Conservation (phyloP, 108 stramenopile species). For the Discostella stelligeroides region DNA sequence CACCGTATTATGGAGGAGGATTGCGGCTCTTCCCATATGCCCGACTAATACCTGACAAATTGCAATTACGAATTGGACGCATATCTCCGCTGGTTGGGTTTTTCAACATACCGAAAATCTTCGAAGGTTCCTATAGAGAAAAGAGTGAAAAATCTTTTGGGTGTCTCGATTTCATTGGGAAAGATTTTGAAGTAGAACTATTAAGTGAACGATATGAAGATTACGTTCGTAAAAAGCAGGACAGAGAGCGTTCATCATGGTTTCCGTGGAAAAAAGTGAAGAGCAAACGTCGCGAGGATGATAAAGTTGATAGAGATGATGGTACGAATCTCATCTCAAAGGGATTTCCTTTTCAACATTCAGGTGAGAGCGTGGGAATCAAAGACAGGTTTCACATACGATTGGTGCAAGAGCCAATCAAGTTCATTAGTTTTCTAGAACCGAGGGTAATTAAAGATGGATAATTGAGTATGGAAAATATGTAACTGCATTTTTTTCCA, state of each 20-base stretch:
- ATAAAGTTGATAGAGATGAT: constrained; percentile 12
- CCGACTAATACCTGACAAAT: constrained; percentile 45
- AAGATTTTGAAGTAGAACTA: constrained; percentile 61
- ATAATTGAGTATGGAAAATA: constrained; percentile 28
- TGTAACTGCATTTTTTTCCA: no score
- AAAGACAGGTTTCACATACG: constrained; percentile 55
- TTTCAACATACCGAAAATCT: constrained; percentile 64
- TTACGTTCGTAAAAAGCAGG: constrained; percentile 6
- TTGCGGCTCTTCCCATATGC: constrained; percentile 75
- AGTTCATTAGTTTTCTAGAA: constrained; percentile 62
- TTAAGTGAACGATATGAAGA: constrained; percentile 27
- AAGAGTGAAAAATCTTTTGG: constrained; percentile 46
- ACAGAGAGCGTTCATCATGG: constrained; percentile 9
- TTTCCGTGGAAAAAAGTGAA: not conserved
- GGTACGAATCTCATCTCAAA: not conserved
- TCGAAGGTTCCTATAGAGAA: constrained; percentile 66
- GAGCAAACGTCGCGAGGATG: not conserved
- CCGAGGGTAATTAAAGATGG: constrained; percentile 54
- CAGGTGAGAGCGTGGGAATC: constrained; percentile 64
- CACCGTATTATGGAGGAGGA: constrained; percentile 77
- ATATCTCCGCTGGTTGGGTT: constrained; percentile 66
- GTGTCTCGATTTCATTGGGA: constrained; percentile 74
- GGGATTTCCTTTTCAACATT: constrained; percentile 77
- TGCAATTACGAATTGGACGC: constrained; percentile 66
- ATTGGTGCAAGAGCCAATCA: constrained; percentile 54